Percentiles rank a stretch among this genome's conserved stretches.
These are phyloP conservation scores for Eucalyptus caleyi DNA, from an alignment of 345 rosid genomes.

Conservation along the genomic window DNA sequence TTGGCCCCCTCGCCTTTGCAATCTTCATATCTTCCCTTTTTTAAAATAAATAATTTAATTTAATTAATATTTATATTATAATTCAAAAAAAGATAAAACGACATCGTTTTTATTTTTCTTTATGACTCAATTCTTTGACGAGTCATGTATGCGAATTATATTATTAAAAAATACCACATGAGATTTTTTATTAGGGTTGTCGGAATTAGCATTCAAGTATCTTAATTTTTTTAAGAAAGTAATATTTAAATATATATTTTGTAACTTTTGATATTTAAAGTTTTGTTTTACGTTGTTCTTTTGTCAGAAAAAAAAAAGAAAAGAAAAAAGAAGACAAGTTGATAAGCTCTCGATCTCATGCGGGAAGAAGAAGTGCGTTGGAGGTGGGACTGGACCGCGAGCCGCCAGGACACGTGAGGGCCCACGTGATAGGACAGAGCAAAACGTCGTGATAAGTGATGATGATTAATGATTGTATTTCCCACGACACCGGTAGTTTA, in stretches of 20 bases:
- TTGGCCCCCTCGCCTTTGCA: too few species aligned
- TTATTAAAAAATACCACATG: too few species aligned
- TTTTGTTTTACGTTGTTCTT: too few species aligned
- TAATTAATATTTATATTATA: too few species aligned
- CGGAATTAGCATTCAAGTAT: too few species aligned
- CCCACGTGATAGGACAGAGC: not conserved
- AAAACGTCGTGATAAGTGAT: not conserved
- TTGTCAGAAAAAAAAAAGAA: too few species aligned
- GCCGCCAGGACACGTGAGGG: not conserved
- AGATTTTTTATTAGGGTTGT: fast-evolving
- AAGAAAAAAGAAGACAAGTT: not conserved
- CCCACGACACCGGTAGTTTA: fast-evolving
- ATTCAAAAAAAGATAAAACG: fast-evolving
- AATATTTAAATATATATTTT: too few species aligned
- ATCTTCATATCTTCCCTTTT: too few species aligned
- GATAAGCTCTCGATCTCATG: not conserved
- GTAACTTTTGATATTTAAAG: too few species aligned
- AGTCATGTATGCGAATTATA: fast-evolving
- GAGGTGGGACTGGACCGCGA: not conserved
- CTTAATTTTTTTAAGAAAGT: fast-evolving
- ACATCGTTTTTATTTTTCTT: too few species aligned
- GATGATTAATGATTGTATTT: not conserved
- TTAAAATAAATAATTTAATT: too few species aligned
- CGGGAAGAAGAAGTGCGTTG: not conserved
- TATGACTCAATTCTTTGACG: fast-evolving